Conservation (phyloP, 345 rosid species). For the Diplotaxis tenuifolia region DNA sequence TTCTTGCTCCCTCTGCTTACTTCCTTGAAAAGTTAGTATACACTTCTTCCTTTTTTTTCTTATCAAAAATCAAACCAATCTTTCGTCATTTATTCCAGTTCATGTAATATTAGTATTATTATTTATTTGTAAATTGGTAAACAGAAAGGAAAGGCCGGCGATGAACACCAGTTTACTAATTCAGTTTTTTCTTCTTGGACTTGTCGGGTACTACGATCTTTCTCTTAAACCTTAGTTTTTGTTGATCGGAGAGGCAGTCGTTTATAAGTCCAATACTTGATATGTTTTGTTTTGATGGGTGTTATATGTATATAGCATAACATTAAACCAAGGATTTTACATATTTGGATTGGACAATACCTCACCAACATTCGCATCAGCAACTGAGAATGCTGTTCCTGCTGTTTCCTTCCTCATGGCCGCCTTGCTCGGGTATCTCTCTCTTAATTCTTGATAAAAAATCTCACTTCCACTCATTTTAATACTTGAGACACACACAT, state of each 20-base stretch:
- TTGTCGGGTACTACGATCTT: constrained; percentile 56
- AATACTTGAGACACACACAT: not conserved
- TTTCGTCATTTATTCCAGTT: not conserved
- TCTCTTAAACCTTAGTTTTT: not conserved
- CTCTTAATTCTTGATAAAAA: not conserved
- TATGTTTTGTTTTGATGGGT: not conserved
- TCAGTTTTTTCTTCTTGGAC: constrained; percentile 67
- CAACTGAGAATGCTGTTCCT: constrained; percentile 66
- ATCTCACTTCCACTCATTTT: not conserved
- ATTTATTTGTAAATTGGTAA: not conserved
- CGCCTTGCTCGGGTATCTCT: constrained; percentile 44
- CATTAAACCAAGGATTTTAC: constrained; percentile 63
- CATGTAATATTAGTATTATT: not conserved
- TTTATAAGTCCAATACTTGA: not conserved
- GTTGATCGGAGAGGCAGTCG: not conserved
- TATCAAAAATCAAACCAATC: not conserved
- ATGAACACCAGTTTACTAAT: constrained; percentile 39
- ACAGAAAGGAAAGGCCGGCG: constrained; percentile 57
- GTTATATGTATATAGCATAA: constrained; percentile 35
- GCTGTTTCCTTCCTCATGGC: constrained; percentile 71
- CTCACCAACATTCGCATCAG: constrained; percentile 71
- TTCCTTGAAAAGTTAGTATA: constrained; percentile 59
- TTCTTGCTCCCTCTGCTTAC: constrained; percentile 60
- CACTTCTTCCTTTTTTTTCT: not conserved
- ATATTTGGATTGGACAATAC: constrained; percentile 62